Evolutionary conservation across 768 basidiomycete genomes (phyloP).

Genomic region (Mycena sanguinolenta): DNA sequence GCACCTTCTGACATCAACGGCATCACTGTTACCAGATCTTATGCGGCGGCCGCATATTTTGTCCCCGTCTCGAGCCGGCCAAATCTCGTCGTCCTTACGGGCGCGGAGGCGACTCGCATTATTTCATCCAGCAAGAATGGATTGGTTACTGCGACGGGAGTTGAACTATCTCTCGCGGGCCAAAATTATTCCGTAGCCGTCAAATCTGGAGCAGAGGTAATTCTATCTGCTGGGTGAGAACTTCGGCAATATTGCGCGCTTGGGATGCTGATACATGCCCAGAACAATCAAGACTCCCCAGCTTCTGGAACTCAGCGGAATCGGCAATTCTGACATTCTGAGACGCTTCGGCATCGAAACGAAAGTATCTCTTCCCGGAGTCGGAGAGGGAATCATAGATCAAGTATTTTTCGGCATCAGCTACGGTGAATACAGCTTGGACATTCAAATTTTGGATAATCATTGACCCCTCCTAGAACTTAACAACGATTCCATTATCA

Average conservation of each 20-base stretch:
- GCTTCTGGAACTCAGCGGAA: constrained; percentile 63
- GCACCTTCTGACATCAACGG: constrained; percentile 21
- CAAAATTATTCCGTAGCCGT: not conserved
- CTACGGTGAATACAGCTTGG: constrained; percentile 35
- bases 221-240: constrained; percentile 52
- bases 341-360: constrained; percentile 46
- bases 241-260: not conserved
- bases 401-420: constrained; percentile 45
- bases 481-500: constrained; percentile 19
- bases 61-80: constrained; percentile 36
- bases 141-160: not conserved
- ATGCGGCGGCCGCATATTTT: constrained; percentile 35
- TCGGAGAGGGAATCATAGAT: constrained; percentile 63
- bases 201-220: constrained; percentile 51
- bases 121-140: not conserved
- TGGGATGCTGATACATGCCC: constrained; percentile 10
- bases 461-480: constrained; percentile 15
- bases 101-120: constrained; percentile 24
- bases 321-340: constrained; percentile 55
- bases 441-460: too few species aligned
- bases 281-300: constrained; percentile 61
- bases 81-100: constrained; percentile 46
- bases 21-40: constrained; percentile 10
- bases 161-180: not conserved
- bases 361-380: constrained; percentile 57